phyloP scores from a whole-genome alignment of 2,329 filamentous ascomycete genomes.

The Trichoderma aggressivum region DNA sequence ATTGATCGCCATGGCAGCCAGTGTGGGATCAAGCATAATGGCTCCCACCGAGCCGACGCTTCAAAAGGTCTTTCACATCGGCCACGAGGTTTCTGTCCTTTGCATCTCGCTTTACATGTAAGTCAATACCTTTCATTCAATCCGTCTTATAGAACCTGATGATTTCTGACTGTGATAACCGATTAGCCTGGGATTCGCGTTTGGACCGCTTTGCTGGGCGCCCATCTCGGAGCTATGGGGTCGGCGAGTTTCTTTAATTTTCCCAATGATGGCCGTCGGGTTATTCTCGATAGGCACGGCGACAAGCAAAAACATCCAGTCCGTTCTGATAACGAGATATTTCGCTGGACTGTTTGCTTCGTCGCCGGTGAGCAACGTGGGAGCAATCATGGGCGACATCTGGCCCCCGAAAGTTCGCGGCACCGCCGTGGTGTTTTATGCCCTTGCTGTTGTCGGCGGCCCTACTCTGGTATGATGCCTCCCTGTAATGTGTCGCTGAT shows the following conservation, averaged over 20 bases:
- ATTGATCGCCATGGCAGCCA: neutral
- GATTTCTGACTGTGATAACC: neutral
- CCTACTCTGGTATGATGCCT: constrained; percentile 41
- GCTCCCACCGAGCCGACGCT: neutral
- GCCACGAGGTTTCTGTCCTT: neutral
- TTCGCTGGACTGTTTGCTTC: constrained; percentile 61
- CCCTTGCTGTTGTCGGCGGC: constrained; percentile 56
- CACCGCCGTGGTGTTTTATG: constrained; percentile 59
- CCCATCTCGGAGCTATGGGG: constrained; percentile 56
- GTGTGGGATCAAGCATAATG: constrained; percentile 1
- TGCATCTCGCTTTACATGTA: constrained; percentile 1
- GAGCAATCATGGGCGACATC: constrained; percentile 60
- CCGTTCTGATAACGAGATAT: constrained; percentile 60
- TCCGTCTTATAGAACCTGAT: fast-evolving
- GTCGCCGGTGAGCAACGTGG: constrained; percentile 58
- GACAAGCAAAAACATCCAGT: constrained; percentile 54
- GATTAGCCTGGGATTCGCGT: constrained; percentile 44
- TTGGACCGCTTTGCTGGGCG: constrained; percentile 52
- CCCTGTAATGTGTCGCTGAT: too few relatives aligned
- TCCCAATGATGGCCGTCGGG: constrained; percentile 42
- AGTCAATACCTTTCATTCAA: neutral
- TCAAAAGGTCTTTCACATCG: neutral
- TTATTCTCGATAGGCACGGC: constrained; percentile 60
- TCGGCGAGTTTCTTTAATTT: constrained; percentile 41
- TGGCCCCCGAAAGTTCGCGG: constrained; percentile 52